A percentile compares a stretch with the other conserved stretches of the same genome.
Conservation (phyloP, 2,329 filamentous ascomycete species). For the Colletotrichum eremochloae region DNA sequence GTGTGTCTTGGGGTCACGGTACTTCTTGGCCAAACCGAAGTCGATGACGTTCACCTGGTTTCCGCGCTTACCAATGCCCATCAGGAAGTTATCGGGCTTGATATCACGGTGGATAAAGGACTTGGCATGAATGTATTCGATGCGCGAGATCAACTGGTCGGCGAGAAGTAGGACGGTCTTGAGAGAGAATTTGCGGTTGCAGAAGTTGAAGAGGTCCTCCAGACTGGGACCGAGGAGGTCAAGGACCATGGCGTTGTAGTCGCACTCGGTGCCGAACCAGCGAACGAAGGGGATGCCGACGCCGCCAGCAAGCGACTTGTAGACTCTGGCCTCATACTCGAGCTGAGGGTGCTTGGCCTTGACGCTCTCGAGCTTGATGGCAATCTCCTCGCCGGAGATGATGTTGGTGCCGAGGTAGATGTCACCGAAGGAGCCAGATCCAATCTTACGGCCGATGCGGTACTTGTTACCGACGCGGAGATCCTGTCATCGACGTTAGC, state of each 20-base stretch:
- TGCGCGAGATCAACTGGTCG: constrained; percentile 98
- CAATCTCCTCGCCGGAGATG: constrained; percentile 99
- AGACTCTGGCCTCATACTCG: constrained; percentile 97
- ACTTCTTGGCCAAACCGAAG: constrained; percentile 99
- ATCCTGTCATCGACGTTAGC: constrained; percentile 72
- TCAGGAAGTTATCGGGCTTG: constrained; percentile 99
- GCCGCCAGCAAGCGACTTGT: constrained; percentile 90
- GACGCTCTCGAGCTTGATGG: constrained; percentile 99
- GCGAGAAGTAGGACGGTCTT: constrained; percentile 98
- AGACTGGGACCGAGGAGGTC: constrained; percentile 95
- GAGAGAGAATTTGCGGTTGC: constrained; percentile 99
- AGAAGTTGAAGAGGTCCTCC: constrained; percentile 99
- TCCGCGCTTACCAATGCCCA: constrained; percentile 98
- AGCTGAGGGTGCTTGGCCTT: constrained; percentile 99
- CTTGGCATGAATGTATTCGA: constrained; percentile 99
- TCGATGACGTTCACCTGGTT: constrained; percentile 99
- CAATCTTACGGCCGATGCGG: constrained; percentile 99
- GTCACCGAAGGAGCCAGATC: constrained; percentile 96
- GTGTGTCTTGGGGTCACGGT: constrained; percentile 99
- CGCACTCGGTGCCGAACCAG: constrained; percentile 99
- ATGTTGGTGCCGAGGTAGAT: constrained; percentile 99
- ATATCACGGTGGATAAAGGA: constrained; percentile 99
- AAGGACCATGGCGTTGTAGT: constrained; percentile 99
- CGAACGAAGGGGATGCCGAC: constrained; percentile 98
- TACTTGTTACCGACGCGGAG: constrained; percentile 99